Evolutionary conservation across 2,329 filamentous ascomycete species (phyloP), one percentile per base, ranked within the genome.

Genomic region (Trichoderma cornu-damae): DNA sequence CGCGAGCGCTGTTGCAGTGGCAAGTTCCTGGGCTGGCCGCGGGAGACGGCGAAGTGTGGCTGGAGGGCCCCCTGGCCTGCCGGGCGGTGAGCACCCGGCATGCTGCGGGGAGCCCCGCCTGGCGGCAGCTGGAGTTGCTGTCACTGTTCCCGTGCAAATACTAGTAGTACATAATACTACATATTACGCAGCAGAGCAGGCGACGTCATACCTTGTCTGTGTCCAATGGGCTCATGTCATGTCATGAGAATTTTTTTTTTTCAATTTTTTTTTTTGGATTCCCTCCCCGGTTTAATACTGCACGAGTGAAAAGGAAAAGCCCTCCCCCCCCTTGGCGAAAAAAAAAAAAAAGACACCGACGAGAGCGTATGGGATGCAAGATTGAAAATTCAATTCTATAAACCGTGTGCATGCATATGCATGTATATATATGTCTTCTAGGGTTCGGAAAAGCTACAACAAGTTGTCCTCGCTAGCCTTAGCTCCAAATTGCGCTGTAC

Each of bases 121-220:
- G 16, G 28, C 38, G 22, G 24, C 35, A 18, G 42, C 22, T 30
- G 24, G n/a, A 28, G 20, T 30, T 18, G 37, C 26, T 32, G 34
- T 51, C 35, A 34, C 16, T 50, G n/a, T n/a, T n/a, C n/a, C n/a
- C n/a, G n/a, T n/a, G n/a, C n/a, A n/a, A n/a, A 9, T 30, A 30
- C 16, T 12, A 37, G 28, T 42, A 24, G 18, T n/a, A n/a, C n/a
- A n/a, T n/a, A n/a, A n/a, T n/a, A n/a, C n/a, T n/a, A n/a, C n/a
- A n/a, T n/a, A n/a, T n/a, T n/a, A n/a, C n/a, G n/a, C n/a, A n/a
- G n/a, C n/a, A 46, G 14, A 16, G 20, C n/a, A 4, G 50, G 42
- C 50, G 50, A 54, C 50, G 50, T 54, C 50, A 54, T 54, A 44
- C n/a, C n/a, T n/a, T n/a, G n/a, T 54, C 28, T 30, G 3, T 37